These are phyloP conservation scores for barley (Hordeum vulgare) DNA, from an alignment of 176 grass and related monocot species.

Conservation along the genomic window DNA sequence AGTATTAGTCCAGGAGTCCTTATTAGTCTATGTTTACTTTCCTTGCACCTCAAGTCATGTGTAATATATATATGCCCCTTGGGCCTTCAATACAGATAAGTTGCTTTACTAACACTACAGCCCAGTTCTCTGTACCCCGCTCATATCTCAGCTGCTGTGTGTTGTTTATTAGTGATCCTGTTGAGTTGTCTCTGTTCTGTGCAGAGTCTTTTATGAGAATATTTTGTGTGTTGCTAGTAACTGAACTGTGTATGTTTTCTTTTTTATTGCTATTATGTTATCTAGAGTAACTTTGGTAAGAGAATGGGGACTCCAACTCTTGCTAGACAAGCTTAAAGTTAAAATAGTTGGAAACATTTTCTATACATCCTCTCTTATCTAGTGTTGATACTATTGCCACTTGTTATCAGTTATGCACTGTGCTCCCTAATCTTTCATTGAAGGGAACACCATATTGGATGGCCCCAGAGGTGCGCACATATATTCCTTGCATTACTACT, in stretches of 20 bases:
- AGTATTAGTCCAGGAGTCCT: no score
- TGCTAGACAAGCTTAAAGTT: not conserved
- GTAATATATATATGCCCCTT: no score
- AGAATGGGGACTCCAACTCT: not conserved
- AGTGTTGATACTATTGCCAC: constrained; percentile 18
- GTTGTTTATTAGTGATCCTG: not conserved
- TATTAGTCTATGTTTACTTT: no score
- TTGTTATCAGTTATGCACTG: constrained; percentile 56
- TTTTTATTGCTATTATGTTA: not conserved
- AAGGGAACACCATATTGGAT: constrained; percentile 97
- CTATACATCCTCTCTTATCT: not conserved
- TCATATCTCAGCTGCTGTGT: not conserved
- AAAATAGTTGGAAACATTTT: not conserved
- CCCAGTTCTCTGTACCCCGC: not conserved
- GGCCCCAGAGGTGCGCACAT: constrained; percentile 72
- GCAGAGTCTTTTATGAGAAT: not conserved
- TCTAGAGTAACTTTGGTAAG: not conserved
- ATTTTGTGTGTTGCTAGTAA: not conserved
- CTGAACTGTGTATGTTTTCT: not conserved
- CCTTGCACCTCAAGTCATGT: no score
- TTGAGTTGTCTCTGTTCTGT: not conserved
- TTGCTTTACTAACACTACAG: no score
- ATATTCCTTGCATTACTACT: not conserved
- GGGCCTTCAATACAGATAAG: no score
- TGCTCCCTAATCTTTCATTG: constrained; percentile 61